Evolutionary conservation across 177 flowering plant species (phyloP), one percentile per base, ranked within the genome.

Genomic region (Vitis hybrid): DNA sequence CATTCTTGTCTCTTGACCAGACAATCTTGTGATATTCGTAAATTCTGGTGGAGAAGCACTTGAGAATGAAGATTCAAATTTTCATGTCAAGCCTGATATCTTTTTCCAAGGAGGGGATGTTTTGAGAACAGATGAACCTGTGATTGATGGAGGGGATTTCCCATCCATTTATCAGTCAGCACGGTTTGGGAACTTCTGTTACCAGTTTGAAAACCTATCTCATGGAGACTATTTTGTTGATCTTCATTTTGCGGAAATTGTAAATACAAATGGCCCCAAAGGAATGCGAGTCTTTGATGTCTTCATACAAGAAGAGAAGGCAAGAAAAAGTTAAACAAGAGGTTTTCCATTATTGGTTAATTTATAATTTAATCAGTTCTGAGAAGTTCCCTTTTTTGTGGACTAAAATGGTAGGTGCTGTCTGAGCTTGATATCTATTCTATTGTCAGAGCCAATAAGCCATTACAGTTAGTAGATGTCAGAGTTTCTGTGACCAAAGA

Each of bases 251-350:
- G 86, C 76, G 24, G 99, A 95, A 83, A 91, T 95, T 27, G 81
- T 95, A 64, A 85, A 88, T 70, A 87, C 87, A 0, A 79, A 81
- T 71, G 99, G 99, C 32, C 98, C 99, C 15, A 90, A 84, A 78
- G 97, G 97, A 71, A 90, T 95, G 91, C 80, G 97, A 75, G 89
- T 89, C 15, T 95, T 95, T 70, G 74, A 95, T 76, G 98, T 92
- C 6, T 89, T 79, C 35, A 56, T 95, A 64, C 99, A 95, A 81
- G 97, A 87, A 74, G 93, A 92, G 69, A 95, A 93, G 98, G 99
- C 74, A 85, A 81, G 85, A 35, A 35, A 35, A 35, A 35, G 46
- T 35, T 19, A 1, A 64, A 66, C 52, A 10, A 18, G 11, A 13
- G 30, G 30, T 51, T 9, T 58, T 19, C 18, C 15, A 13, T 55